Evolutionary conservation across 2,329 filamentous ascomycete genomes (phyloP), one percentile per base, ranked within the genome.

Genomic region (Venturia pyrina): DNA sequence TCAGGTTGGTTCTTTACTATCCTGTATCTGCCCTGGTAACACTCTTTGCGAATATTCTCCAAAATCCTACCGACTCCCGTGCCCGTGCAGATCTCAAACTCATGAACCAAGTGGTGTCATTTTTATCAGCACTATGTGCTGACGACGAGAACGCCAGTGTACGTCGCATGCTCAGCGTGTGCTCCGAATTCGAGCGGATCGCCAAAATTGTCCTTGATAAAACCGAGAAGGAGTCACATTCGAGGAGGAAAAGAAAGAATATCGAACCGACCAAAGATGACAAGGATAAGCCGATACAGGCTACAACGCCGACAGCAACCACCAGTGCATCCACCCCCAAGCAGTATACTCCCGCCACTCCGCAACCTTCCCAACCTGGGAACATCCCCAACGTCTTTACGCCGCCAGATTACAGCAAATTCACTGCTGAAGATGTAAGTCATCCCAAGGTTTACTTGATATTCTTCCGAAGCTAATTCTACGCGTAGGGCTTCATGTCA

Each of bases 111-210:
- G 95, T 99, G 0, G 93, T 98, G 65, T 92, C 87, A 56, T 99
- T 98, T 76, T 78, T 99, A 43, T 91, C 90, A 3, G 93, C 91
- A 77, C 83, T 99, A 15, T 90, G 90, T n/a, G 85, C 89, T 44
- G 93, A 98, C 71, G 90, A 93, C 69, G 90, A 92, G 66, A 95
- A 93, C 66, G 90, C 92, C 53, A 93, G 91, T 71, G 91, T 98
- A 5, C 91, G 91, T 74, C 89, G 95, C 62, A 98, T 98, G 91
- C 84, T 97, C 21, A 89, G 88, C 32, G 89, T 98, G 0, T 98
- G 93, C 75, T 86, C 90, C n/a, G 95, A 99, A 73, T 99, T 99
- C 71, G 93, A 96, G 75, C 87, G 95, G 67, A 97, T 99, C 69
- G 92, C 92, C 44, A 91, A 89, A 73, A 87, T 92, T 3, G 91